phyloP scores from a whole-genome alignment of 2,329 filamentous ascomycete genomes.

The Zasmidium angulare region DNA sequence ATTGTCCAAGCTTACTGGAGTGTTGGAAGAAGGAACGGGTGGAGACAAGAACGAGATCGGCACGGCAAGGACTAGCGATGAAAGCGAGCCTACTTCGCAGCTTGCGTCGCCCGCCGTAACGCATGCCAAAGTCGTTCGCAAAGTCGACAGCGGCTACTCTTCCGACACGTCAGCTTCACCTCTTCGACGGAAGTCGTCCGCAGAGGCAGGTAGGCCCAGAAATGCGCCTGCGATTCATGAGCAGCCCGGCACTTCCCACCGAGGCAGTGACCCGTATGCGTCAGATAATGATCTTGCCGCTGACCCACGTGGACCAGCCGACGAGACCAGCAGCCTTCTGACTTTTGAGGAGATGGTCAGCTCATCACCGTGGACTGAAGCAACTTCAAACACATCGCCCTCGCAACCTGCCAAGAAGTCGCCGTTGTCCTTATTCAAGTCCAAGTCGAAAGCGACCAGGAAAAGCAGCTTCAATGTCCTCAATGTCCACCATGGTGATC shows the following conservation, averaged over 20 bases:
- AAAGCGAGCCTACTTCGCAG: background rate
- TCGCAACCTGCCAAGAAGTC: slow-evolving; percentile 13
- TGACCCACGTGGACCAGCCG: background rate
- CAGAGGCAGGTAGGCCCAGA: background rate
- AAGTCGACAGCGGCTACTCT: slow-evolving; percentile 37
- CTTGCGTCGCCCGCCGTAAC: background rate
- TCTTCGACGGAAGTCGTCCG: background rate
- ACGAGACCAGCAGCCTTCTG: slow-evolving; percentile 19
- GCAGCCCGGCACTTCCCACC: background rate
- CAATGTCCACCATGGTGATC: slow-evolving; percentile 2
- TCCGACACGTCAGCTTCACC: slow-evolving; percentile 28
- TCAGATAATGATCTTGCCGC: background rate
- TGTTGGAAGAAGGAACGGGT: background rate
- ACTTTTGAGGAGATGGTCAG: slow-evolving; percentile 23
- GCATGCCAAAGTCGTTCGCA: slow-evolving; percentile 11
- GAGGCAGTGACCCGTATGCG: background rate
- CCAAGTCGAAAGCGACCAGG: background rate
- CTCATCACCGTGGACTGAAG: slow-evolving; percentile 5
- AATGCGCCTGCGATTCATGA: background rate
- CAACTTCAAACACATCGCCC: slow-evolving; percentile 1
- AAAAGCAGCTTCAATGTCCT: slow-evolving; percentile 7
- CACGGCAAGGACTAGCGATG: slow-evolving; percentile 5
- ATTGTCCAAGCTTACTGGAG: slow-evolving; percentile 26
- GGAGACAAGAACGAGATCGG: background rate
- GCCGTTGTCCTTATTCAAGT: slow-evolving; percentile 13